phyloP scores from a whole-genome alignment of 2,329 filamentous ascomycete species.

The Penicillium sp. region DNA sequence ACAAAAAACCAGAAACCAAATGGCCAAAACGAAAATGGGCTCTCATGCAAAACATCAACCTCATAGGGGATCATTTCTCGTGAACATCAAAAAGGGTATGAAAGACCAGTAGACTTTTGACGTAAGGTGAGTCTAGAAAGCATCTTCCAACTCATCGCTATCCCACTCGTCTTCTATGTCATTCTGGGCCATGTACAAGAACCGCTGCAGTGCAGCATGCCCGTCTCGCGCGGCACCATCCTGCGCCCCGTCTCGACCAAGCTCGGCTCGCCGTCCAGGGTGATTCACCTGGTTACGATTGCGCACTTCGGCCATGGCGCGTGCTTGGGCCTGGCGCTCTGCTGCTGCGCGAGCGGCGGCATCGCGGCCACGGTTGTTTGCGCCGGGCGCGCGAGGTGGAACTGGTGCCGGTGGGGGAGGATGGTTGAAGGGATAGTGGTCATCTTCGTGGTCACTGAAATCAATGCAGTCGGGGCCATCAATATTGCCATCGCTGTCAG shows the following conservation, averaged over 20 bases:
- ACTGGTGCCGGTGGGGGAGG: conserved; percentile 40
- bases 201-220: conserved; percentile 45
- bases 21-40: not conserved
- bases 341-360: conserved; percentile 35
- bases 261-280: conserved; percentile 4
- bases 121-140: conserved; percentile 18
- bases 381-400: conserved; percentile 33
- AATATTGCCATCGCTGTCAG: conserved; percentile 26
- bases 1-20: not conserved
- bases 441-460: conserved; percentile 24
- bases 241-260: conserved; percentile 1
- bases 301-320: conserved; percentile 37
- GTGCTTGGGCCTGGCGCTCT: conserved; percentile 37
- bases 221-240: conserved; percentile 11
- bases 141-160: conserved; percentile 52
- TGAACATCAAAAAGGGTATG: not conserved
- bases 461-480: conserved; percentile 9
- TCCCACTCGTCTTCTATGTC: conserved; percentile 58
- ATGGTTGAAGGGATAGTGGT: conserved; percentile 11
- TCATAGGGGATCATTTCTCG: not conserved
- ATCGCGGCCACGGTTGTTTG: conserved; percentile 27
- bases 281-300: conserved; percentile 13
- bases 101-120: not conserved
- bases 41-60: not conserved
- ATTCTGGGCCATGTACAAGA: conserved; percentile 48